Base-by-base conservation (phyloP, 495 filamentous ascomycete species). In the Aspergillus baeticus region DNA sequence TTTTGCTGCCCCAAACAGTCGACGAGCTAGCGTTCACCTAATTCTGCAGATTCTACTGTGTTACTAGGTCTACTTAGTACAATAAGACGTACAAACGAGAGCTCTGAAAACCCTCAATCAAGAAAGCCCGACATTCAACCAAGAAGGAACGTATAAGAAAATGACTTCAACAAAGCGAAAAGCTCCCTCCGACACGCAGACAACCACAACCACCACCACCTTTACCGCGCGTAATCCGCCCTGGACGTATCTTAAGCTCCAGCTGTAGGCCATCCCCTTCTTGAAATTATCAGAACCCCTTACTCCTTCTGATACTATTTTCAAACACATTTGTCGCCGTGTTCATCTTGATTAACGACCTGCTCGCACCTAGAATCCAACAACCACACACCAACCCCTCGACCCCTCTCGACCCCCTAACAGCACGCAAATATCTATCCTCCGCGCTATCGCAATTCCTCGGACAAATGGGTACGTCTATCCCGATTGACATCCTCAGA, bases 401-500 rank as follows among this genome's bases (percentile, higher is more conserved):
- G 26, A 29, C 26, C 26, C 26, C 79, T 33, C 72, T 93, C 33
- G 92, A 97, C 72, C 75, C 80, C 26, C 78, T 96, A 33, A 92
- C 90, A 43, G 81, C 84, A 31, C 86, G 86, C 35, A 81, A 87
- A 1, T 84, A 90, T 63, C 84, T 94, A 47, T 86, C 82, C 18
- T 69, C 87, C 26, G 87, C 91, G 0, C 75, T 96, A 1, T 80
- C 79, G 8, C 88, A 92, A 63, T 96, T 89, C 72, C 83, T 96
- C 17, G 93, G 93, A 8, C 63, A 87, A 29, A 83, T 83, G 2
- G 93, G 93, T 31, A 77, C 87, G 5, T 82, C 87, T 1, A 90
- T 96, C 18, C 75, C 87, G 0, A 70, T 96, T 56, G 93, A 97
- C 62, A 86, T 96, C 31, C 76, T 97, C 7, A 84, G 88, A 39